Evolutionary conservation across 1,139 yeast genomes (phyloP), one percentile per base, ranked within the genome.

Genomic region (Spencermartinsiella ligniputridi): DNA sequence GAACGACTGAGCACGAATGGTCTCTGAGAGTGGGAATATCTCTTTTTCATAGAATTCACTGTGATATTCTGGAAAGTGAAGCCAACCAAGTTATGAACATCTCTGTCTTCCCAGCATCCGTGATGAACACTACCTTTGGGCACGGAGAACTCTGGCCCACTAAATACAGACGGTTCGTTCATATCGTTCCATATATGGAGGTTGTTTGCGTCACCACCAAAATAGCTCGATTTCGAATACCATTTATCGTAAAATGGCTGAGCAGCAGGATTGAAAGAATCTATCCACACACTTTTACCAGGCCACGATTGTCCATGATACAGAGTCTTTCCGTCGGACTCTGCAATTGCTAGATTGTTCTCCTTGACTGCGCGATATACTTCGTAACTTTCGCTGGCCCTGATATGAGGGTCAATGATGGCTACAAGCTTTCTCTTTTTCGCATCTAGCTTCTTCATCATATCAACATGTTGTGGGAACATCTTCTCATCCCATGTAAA

Each of bases 251-350:
- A 27, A 9, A 27, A n/a, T 11, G 32, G 32, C 45, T 69, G 75
- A 1, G 86, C 75, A 2, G 66, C 60, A 1, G 89, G 87, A 56
- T 81, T 78, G 48, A 86, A 65, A 0, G 95, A 75, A 56, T 90
- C 97, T 41, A 90, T 77, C 97, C 97, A 90, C 3, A 87, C 71
- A 0, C 95, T 83, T 54, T 84, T 87, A 0, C 97, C 97, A 1
- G 97, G 96, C 97, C 97, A 90, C 63, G 97, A 89, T 62, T 87
- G 90, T 1, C 96, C 97, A 46, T 75, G 70, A 60, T 72, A 88
- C 2, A 80, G 67, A 0, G 66, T 58, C 12, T 25, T 27, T 37
- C 77, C 78, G 15, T 71, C 70, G 44, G 73, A 69, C 46, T 71
- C 66, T 44, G 59, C 57, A 8, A 81, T 61, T 0, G 70, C 71